Evolutionary conservation across 768 basidiomycete species (phyloP).

Genomic region (Strobilomyces dryophilus): DNA sequence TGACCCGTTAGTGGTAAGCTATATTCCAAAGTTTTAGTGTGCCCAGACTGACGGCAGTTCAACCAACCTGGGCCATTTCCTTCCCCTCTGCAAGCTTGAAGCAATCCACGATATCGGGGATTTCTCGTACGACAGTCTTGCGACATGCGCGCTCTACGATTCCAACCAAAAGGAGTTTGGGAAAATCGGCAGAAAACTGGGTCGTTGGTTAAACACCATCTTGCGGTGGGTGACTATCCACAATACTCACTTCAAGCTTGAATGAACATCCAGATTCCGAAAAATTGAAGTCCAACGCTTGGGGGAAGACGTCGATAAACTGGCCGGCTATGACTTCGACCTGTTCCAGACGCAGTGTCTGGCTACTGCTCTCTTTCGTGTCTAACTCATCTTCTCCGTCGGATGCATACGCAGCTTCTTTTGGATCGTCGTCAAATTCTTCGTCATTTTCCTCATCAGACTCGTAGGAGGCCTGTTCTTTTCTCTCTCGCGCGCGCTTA

Average conservation of each 20-base stretch:
- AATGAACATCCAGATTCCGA: constrained; percentile 65
- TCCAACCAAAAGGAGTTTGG: constrained; percentile 91
- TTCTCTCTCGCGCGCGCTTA: constrained; percentile 66
- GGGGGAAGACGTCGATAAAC: constrained; percentile 58
- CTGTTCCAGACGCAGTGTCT: constrained; percentile 27
- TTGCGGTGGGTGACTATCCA: background rate
- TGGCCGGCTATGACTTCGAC: constrained; percentile 42
- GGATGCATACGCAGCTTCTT: constrained; percentile 61
- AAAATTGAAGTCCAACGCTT: constrained; percentile 73
- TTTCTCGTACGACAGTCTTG: constrained; percentile 83
- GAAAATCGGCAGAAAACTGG: constrained; percentile 86
- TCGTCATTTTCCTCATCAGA: constrained; percentile 48
- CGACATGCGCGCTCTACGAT: constrained; percentile 86
- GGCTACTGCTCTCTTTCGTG: constrained; percentile 22
- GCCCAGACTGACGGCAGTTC: background rate
- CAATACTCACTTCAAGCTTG: constrained; percentile 68
- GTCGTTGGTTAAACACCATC: background rate
- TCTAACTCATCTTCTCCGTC: constrained; percentile 40
- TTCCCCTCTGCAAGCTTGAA: constrained; percentile 59
- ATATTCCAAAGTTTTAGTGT: background rate
- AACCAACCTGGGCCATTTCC: constrained; percentile 43
- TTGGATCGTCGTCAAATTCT: constrained; percentile 47
- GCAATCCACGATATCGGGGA: constrained; percentile 84
- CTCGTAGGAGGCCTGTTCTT: constrained; percentile 74
- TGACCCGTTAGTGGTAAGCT: constrained; percentile 90